Evolutionary conservation across 352 stramenopile species (phyloP).

Genomic region (Globisporangium nunn): DNA sequence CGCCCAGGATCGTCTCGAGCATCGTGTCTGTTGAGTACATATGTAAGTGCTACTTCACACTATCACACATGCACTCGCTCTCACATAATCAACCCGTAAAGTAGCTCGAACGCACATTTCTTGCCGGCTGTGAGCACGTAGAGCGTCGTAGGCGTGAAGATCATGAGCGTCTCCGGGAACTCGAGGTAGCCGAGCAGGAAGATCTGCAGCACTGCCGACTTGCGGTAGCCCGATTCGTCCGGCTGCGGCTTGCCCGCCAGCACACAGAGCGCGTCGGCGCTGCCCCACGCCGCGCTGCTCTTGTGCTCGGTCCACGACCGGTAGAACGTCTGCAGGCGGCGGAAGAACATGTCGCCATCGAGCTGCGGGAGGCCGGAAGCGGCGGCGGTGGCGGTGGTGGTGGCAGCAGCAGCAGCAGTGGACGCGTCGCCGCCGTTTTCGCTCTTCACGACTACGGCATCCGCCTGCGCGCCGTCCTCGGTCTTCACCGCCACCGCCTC

Average conservation of each 20-base stretch:
- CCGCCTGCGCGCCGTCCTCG: conserved; percentile 8
- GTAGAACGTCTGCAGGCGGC: conserved; percentile 72
- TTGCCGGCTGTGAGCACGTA: conserved; percentile 85
- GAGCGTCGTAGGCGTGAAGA: conserved; percentile 82
- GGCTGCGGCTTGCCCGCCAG: conserved; percentile 72
- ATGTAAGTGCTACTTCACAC: background rate
- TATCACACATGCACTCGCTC: background rate
- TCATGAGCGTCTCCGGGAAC: conserved; percentile 90
- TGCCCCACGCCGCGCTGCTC: conserved; percentile 36
- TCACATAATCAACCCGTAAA: background rate
- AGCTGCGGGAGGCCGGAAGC: conserved; percentile 28
- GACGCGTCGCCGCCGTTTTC: conserved; percentile 11
- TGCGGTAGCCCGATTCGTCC: conserved; percentile 85
- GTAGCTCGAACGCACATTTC: conserved; percentile 49
- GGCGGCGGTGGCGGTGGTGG: background rate
- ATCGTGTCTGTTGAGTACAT: conserved; percentile 36
- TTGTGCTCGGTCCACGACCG: conserved; percentile 58
- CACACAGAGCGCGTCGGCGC: conserved; percentile 75
- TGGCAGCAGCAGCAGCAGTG: background rate
- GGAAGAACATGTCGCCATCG: conserved; percentile 71
- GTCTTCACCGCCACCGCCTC: conserved; percentile 20
- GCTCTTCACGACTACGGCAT: conserved; percentile 21
- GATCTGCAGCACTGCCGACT: conserved; percentile 86
- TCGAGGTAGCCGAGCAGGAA: conserved; percentile 89
- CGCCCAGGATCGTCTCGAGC: conserved; percentile 66